Conservation (phyloP, 2,329 filamentous ascomycete genomes). For the Cladobotryum protrusum region DNA sequence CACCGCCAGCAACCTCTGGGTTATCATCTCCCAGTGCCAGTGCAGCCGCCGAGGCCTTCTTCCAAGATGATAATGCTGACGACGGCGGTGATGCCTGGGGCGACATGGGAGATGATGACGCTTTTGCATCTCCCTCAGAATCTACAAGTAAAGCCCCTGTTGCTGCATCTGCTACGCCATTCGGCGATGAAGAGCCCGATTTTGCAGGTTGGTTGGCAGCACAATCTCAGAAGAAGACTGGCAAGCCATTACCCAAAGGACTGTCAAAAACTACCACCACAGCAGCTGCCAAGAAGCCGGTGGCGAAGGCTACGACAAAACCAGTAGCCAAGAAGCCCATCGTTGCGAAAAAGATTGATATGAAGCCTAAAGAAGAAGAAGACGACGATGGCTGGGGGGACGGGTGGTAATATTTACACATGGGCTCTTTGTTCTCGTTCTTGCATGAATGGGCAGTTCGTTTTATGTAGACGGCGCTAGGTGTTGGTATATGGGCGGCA, state of each 20-base stretch:
- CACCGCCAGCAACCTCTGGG: conserved; percentile 39
- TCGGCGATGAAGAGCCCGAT: conserved; percentile 85
- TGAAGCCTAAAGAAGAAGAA: conserved; percentile 55
- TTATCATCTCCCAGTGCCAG: conserved; percentile 41
- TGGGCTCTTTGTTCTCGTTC: background rate
- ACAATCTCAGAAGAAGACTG: conserved; percentile 68
- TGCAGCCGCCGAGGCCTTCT: conserved; percentile 43
- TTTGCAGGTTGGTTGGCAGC: conserved; percentile 94
- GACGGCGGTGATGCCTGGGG: conserved; percentile 75
- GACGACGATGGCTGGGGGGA: conserved; percentile 62
- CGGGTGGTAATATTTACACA: conserved; percentile 43
- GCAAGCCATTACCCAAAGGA: conserved; percentile 75
- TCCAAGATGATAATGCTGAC: conserved; percentile 51
- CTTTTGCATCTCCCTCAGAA: conserved; percentile 28
- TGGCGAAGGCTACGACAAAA: conserved; percentile 32
- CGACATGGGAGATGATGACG: conserved; percentile 49
- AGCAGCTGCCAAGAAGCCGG: conserved; percentile 34
- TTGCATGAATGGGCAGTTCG: background rate
- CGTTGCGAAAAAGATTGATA: conserved; percentile 60
- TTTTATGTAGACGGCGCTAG: conserved; percentile 7
- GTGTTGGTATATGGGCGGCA: conserved; percentile 1
- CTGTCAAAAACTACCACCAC: conserved; percentile 52
- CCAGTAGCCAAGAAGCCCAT: conserved; percentile 41
- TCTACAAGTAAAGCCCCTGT: conserved; percentile 25
- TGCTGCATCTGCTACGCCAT: conserved; percentile 42